A percentile compares a stretch with the other conserved stretches of the same genome.
Conservation (phyloP, 768 basidiomycete species). For the Phlegmacium glaucopus region DNA sequence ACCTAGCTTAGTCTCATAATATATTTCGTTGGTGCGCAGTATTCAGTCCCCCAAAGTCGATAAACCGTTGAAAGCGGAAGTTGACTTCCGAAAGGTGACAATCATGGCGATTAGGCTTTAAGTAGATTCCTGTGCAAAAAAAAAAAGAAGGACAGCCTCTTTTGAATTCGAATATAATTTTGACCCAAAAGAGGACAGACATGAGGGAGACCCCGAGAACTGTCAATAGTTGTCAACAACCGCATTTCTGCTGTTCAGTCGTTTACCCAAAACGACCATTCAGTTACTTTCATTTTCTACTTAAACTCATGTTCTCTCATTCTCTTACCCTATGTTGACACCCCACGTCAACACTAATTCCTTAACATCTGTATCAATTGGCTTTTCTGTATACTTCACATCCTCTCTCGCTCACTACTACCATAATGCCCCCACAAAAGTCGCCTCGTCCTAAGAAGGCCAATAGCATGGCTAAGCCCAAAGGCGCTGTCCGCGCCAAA, state of each 20-base stretch:
- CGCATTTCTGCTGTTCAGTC: neutral
- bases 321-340: slow-evolving; percentile 1
- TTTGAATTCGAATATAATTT: too few relatives aligned
- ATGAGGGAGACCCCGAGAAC: neutral
- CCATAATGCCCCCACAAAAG: slow-evolving; percentile 41
- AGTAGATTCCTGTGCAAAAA: too few relatives aligned
- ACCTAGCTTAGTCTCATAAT: neutral
- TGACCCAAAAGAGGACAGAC: neutral
- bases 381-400: slow-evolving; percentile 9
- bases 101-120: neutral
- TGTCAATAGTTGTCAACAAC: neutral
- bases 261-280: neutral
- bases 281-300: neutral
- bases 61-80: too few relatives aligned
- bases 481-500: slow-evolving; percentile 82
- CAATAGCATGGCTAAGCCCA: slow-evolving; percentile 61
- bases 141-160: neutral
- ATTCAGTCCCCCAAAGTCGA: too few relatives aligned
- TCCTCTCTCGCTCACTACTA: slow-evolving; percentile 9
- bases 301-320: slow-evolving; percentile 3
- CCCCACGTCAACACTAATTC: slow-evolving; percentile 7
- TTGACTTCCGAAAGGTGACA: neutral
- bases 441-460: slow-evolving; percentile 38
- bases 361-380: slow-evolving; percentile 10
- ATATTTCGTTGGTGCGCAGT: too few relatives aligned